Percentiles rank a stretch among this genome's conserved stretches.
phyloP scores from a whole-genome alignment of 164 flowering plant genomes.

The Dillenia turbinata region DNA sequence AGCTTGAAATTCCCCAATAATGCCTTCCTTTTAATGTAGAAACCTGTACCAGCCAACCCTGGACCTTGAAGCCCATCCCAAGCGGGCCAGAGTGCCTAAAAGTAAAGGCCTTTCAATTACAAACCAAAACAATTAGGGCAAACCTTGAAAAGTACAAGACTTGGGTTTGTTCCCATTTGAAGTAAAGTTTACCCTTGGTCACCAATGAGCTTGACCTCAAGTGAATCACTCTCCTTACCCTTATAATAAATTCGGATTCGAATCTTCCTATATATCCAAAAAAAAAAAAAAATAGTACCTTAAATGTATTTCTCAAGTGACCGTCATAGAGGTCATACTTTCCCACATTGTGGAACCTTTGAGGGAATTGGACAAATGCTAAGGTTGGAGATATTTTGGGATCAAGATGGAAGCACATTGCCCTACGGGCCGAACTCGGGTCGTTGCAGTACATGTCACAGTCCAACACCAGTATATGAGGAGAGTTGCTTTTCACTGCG shows the following conservation, averaged over 20 bases:
- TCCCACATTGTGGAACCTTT: constrained; percentile 33
- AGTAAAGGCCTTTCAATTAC: too few species aligned
- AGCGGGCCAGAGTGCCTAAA: constrained; percentile 32
- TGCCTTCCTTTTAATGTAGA: constrained; percentile 40
- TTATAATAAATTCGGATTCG: too few species aligned
- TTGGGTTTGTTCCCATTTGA: not conserved
- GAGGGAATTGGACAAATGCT: constrained; percentile 53
- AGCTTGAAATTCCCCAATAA: constrained; percentile 19
- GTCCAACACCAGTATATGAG: constrained; percentile 41
- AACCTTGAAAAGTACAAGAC: not conserved
- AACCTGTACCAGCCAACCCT: constrained; percentile 31
- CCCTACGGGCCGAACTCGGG: constrained; percentile 42
- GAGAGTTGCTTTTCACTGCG: constrained; percentile 40
- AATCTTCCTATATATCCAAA: too few species aligned
- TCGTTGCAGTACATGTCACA: constrained; percentile 61
- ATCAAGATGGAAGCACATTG: constrained; percentile 55
- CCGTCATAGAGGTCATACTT: constrained; percentile 43
- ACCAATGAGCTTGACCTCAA: too few species aligned
- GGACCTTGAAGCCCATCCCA: constrained; percentile 51
- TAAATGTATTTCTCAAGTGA: constrained; percentile 18
- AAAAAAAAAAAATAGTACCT: constrained; percentile 9
- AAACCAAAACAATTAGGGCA: too few species aligned
- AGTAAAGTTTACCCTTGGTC: too few species aligned
- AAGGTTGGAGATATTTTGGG: constrained; percentile 23
- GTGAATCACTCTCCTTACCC: too few species aligned